Evolutionary conservation across 306 rosid species (phyloP).

Genomic region (Lathyrus sativus): DNA sequence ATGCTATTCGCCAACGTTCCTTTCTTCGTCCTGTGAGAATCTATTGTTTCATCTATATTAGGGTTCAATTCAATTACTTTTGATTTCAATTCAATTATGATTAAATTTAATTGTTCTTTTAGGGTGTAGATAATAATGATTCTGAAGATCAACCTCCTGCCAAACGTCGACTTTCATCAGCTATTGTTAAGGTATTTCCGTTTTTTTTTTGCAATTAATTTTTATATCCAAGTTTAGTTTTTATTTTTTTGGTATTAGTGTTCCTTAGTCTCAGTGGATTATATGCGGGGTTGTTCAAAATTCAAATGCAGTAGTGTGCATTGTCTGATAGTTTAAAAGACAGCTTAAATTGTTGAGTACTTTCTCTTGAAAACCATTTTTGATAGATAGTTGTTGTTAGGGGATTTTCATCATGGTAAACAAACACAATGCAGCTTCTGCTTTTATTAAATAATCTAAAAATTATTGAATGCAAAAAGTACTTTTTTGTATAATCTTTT

Average conservation of each 20-base stretch:
- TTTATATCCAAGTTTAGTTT: not conserved
- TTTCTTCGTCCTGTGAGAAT: slow-evolving; percentile 61
- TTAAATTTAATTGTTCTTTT: not conserved
- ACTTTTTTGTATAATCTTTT: not conserved
- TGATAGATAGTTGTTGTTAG: not conserved
- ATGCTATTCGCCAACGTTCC: slow-evolving; percentile 73
- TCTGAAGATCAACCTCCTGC: slow-evolving; percentile 76
- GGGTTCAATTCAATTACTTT: slow-evolving; percentile 26
- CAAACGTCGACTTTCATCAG: slow-evolving; percentile 79
- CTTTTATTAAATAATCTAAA: not conserved
- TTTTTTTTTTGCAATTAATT: not conserved
- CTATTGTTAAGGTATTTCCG: slow-evolving; percentile 77
- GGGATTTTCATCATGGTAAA: not conserved
- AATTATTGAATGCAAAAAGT: not conserved
- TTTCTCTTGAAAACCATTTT: not conserved
- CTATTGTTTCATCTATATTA: not conserved
- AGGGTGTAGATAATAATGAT: slow-evolving; percentile 63
- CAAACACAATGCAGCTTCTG: not conserved
- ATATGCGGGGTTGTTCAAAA: slow-evolving; percentile 4
- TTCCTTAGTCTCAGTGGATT: not conserved
- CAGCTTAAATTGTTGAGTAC: not conserved
- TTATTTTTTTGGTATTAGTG: not conserved
- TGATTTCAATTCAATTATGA: not conserved
- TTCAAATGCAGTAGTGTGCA: slow-evolving; percentile 20
- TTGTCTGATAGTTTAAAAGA: not conserved